Base-by-base conservation (phyloP, 768 basidiomycete genomes). In the Pisolithus orientalis region DNA sequence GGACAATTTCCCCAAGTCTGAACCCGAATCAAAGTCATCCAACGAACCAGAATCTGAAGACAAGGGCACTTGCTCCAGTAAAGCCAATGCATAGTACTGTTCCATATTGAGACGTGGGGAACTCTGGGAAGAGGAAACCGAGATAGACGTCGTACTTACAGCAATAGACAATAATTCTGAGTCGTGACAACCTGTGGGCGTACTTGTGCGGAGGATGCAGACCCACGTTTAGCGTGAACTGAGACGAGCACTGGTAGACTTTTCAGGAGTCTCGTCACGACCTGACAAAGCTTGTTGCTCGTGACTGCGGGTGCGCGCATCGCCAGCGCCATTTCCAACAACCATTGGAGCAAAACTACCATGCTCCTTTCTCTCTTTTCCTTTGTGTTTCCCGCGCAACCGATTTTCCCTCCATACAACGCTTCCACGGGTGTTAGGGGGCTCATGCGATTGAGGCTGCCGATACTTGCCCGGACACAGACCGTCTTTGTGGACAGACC, bases 151-250 rank as follows among this genome's bases (percentile, higher is more conserved):
- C 48, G 79, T 75, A 62, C 84, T 90, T 6, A 91, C 90, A 24
- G 82, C 80, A 10, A 80, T 78, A 43, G 90, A 90, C 70, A 90
- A 78, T 1, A 85, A 87, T 17, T 85, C 85, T 5, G 91, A 94
- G 70, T 95, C 92, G 54, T 90, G 80, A 48, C 91, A 94, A 61
- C 86, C 87, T n/a, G 80, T 79, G 40, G 82, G 86, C 21, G 84
- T 92, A 66, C 84, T 84, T 16, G 87, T 79, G 69, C 87, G 4
- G 92, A 95, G 6, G 92, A 94, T 9, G 90, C 84, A 24, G 92
- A 94, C 53, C 87, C 86, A 51, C 92, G 85, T 68, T 94, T 93
- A 32, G 79, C n/a, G 83, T 85, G 66, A 85, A 63, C 85, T 89
- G 51, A 84, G 76, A 50, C 89, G 80, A 44, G 80, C 75, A 62